A percentile compares a stretch with the other conserved stretches of the same genome.
Conservation (phyloP, 169 alveolate species). For the Plasmodium malariae region DNA sequence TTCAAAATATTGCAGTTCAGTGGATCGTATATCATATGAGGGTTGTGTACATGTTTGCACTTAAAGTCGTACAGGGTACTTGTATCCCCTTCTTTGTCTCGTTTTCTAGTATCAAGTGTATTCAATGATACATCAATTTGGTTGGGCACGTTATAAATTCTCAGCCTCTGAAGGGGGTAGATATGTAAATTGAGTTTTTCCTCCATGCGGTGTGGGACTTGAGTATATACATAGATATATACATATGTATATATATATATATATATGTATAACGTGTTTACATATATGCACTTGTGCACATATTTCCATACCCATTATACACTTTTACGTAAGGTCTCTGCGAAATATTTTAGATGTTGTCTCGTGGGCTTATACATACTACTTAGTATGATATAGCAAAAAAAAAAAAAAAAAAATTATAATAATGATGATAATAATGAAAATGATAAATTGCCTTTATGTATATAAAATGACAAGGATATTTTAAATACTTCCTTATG, state of each 20-base stretch:
- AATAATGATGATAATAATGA: no score
- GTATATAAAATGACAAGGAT: no score
- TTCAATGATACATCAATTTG: slow-evolving; percentile 27
- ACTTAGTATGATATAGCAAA: no score
- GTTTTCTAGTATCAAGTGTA: not conserved
- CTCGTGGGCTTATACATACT: no score
- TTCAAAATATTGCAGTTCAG: slow-evolving; percentile 37
- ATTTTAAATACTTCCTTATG: no score
- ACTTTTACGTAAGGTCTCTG: no score
- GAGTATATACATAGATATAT: not conserved
- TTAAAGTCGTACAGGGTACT: not conserved
- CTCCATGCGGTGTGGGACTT: slow-evolving; percentile 17
- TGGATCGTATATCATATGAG: slow-evolving; percentile 56
- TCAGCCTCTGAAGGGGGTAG: slow-evolving; percentile 42
- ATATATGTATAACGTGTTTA: not conserved
- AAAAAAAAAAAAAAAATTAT: no score
- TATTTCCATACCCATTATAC: not conserved
- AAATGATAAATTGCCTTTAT: no score
- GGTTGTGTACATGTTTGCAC: slow-evolving; percentile 24
- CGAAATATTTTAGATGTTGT: no score
- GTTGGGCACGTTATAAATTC: slow-evolving; percentile 42
- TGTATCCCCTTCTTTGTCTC: not conserved
- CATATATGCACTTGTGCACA: slow-evolving; percentile 2
- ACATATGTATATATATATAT: not conserved
- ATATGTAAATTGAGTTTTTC: slow-evolving; percentile 53